These are phyloP conservation scores for Sicyos baderoa DNA, from an alignment of 306 rosid species.

Conservation along the genomic window DNA sequence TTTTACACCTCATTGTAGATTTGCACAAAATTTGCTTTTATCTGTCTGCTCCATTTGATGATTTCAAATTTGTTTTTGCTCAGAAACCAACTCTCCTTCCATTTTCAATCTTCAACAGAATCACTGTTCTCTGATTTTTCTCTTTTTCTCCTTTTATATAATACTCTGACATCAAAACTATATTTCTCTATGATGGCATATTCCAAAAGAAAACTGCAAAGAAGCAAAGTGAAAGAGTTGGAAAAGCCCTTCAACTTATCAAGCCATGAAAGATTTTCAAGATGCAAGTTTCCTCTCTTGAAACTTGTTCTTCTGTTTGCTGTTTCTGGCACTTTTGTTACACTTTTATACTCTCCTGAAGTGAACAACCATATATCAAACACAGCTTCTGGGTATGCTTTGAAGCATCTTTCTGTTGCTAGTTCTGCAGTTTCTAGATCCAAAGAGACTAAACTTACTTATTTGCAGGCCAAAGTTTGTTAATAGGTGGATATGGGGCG, in stretches of 20 bases:
- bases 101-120: not conserved
- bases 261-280: conserved; percentile 51
- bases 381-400: conserved; percentile 46
- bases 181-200: conserved; percentile 43
- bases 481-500: conserved; percentile 88
- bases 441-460: not conserved
- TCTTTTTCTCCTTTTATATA: not conserved
- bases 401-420: not conserved
- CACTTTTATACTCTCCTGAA: conserved; percentile 61
- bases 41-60: not conserved
- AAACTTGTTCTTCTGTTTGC: conserved; percentile 45
- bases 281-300: conserved; percentile 63
- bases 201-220: conserved; percentile 44
- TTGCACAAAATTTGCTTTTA: not conserved
- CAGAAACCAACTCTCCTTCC: conserved; percentile 3
- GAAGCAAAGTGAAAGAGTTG: conserved; percentile 44
- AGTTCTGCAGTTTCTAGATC: not conserved
- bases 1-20: not conserved
- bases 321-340: conserved; percentile 51
- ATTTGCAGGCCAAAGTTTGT: conserved; percentile 26
- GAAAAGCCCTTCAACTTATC: conserved; percentile 55
- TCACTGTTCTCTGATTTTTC: not conserved
- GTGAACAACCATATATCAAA: conserved; percentile 41
- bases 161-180: conserved; percentile 13
- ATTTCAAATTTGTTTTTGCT: not conserved